Percentiles rank a stretch among this genome's conserved stretches.
Conservation (phyloP, 2,329 filamentous ascomycete species). For the Hysterium pulicare region DNA sequence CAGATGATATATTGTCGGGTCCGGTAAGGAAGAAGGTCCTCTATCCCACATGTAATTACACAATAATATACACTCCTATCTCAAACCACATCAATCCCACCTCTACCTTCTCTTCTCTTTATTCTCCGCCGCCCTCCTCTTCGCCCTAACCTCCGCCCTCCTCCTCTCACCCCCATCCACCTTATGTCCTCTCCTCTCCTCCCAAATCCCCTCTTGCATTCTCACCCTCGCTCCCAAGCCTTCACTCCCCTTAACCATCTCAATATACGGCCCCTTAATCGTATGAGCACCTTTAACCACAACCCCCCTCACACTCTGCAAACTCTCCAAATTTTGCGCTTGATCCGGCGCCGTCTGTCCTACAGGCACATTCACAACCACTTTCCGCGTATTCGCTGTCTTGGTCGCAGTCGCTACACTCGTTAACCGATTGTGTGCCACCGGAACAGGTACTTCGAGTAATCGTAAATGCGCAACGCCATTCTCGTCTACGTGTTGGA, state of each 20-base stretch:
- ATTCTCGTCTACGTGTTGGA: constrained; percentile 63
- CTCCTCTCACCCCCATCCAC: constrained; percentile 95
- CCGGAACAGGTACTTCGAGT: constrained; percentile 51
- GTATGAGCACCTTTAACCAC: constrained; percentile 64
- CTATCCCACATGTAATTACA: not conserved
- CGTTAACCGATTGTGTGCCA: constrained; percentile 24
- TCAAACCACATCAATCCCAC: not conserved
- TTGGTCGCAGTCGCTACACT: constrained; percentile 49
- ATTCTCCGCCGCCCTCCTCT: constrained; percentile 75
- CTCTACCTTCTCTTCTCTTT: constrained; percentile 57
- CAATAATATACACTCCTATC: constrained; percentile 2
- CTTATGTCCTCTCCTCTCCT: constrained; percentile 81
- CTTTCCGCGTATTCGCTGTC: constrained; percentile 53
- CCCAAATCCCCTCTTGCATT: constrained; percentile 88
- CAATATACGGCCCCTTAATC: constrained; percentile 72
- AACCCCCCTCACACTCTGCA: constrained; percentile 61
- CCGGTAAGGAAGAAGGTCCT: too few relatives aligned
- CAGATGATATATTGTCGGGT: too few relatives aligned
- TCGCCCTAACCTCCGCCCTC: constrained; percentile 79
- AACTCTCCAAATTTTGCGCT: constrained; percentile 46
- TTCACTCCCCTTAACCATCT: constrained; percentile 60
- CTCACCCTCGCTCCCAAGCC: constrained; percentile 63
- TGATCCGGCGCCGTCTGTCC: constrained; percentile 26
- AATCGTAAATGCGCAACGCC: constrained; percentile 58
- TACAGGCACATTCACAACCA: constrained; percentile 59